Evolutionary conservation across 1,139 yeast genomes (phyloP).

Genomic region (Kodamaea ohmeri): DNA sequence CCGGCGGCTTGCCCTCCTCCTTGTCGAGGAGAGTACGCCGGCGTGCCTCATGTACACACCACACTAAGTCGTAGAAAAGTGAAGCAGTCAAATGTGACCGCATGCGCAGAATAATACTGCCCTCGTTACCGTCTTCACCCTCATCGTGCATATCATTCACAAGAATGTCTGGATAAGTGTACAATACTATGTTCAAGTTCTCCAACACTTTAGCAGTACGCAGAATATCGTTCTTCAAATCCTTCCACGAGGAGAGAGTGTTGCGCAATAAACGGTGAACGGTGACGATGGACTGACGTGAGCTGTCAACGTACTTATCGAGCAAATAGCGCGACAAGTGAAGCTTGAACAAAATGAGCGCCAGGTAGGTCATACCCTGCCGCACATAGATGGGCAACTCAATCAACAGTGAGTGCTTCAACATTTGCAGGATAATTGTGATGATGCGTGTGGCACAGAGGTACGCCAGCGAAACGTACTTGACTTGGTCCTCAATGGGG

Average conservation of each 20-base stretch:
- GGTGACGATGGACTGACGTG: conserved; percentile 90
- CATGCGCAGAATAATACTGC: conserved; percentile 81
- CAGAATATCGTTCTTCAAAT: conserved; percentile 84
- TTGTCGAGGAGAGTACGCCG: conserved; percentile 61
- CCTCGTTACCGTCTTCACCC: conserved; percentile 22
- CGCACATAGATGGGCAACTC: conserved; percentile 87
- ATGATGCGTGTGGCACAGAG: conserved; percentile 78
- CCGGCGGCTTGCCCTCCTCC: conserved; percentile 7
- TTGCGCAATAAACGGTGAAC: conserved; percentile 85
- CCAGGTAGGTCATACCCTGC: conserved; percentile 81
- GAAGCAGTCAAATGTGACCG: conserved; percentile 91
- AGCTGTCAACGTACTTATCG: conserved; percentile 79
- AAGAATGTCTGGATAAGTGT: conserved; percentile 83
- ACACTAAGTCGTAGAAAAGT: conserved; percentile 83
- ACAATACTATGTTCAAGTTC: conserved; percentile 79
- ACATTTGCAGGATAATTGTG: conserved; percentile 70
- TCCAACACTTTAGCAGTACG: conserved; percentile 93
- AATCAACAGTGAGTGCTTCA: conserved; percentile 56
- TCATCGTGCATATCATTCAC: conserved; percentile 26
- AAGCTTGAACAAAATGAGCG: conserved; percentile 72
- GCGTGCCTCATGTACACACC: conserved; percentile 94
- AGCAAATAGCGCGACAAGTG: conserved; percentile 76
- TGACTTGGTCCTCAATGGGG: conserved; percentile 83
- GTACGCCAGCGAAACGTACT: conserved; percentile 80
- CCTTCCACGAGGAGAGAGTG: conserved; percentile 88